Evolutionary conservation across 352 stramenopile species (phyloP).

Genomic region (Phytophthora brassicae): DNA sequence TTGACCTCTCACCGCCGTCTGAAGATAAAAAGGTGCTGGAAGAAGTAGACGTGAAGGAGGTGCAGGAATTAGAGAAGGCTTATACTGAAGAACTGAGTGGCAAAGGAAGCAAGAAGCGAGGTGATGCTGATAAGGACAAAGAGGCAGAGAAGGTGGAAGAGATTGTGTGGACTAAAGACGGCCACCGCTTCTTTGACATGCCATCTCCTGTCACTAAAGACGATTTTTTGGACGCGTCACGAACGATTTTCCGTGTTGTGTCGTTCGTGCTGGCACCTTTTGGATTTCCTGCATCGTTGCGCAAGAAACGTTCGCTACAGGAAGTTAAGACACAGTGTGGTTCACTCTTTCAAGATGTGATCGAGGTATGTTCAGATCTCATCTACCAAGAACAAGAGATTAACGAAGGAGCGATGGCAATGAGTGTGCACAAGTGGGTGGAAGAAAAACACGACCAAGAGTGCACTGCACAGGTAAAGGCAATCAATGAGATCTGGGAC

Average conservation of each 20-base stretch:
- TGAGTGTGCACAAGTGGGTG: slow-evolving; percentile 88
- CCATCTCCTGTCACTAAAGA: slow-evolving; percentile 62
- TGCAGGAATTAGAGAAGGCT: slow-evolving; percentile 40
- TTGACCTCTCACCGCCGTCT: slow-evolving; percentile 56
- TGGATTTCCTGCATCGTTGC: slow-evolving; percentile 61
- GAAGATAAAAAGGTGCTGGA: slow-evolving; percentile 3
- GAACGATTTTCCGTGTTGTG: slow-evolving; percentile 71
- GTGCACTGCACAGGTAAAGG: slow-evolving; percentile 67
- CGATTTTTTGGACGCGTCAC: slow-evolving; percentile 67
- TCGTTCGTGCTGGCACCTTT: slow-evolving; percentile 84
- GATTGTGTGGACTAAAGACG: slow-evolving; percentile 55
- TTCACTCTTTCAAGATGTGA: slow-evolving; percentile 81
- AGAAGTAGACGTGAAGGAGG: slow-evolving; percentile 10
- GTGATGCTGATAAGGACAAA: slow-evolving; percentile 18
- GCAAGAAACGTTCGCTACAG: slow-evolving; percentile 59
- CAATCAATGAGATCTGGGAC: slow-evolving; percentile 77
- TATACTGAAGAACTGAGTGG: slow-evolving; percentile 50
- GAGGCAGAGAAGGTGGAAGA: slow-evolving; percentile 31
- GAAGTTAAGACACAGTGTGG: slow-evolving; percentile 76
- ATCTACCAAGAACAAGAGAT: slow-evolving; percentile 74
- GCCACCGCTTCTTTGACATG: slow-evolving; percentile 82
- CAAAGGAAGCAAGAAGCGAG: slow-evolving; percentile 36
- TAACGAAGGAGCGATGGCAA: slow-evolving; percentile 84
- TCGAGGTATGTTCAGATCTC: slow-evolving; percentile 85
- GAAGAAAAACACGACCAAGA: slow-evolving; percentile 69